Conservation (phyloP, 192 early-diverging fungal species). For the Dissophora ornata region DNA sequence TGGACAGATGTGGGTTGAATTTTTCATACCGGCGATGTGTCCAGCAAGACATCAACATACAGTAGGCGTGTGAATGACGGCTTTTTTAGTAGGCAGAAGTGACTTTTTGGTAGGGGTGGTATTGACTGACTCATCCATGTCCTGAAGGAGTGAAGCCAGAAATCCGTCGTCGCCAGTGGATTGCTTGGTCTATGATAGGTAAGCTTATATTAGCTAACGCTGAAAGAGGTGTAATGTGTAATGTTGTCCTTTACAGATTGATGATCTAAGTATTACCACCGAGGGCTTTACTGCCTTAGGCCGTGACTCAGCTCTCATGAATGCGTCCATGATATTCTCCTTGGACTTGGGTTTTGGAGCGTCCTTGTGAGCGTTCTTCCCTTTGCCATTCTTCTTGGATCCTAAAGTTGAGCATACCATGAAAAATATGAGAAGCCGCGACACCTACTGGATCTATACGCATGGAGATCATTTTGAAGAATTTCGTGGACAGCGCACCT, state of each 20-base stretch:
- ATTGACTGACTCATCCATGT: conserved; percentile 14
- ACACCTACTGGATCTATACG: too few species aligned
- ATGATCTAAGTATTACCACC: conserved; percentile 7
- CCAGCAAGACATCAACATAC: too few species aligned
- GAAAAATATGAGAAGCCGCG: neutral
- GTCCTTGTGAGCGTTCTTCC: conserved; percentile 10
- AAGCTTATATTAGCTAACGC: neutral
- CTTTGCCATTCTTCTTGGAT: conserved; percentile 43
- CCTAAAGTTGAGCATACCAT: too few species aligned
- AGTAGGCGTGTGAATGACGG: conserved; percentile 23
- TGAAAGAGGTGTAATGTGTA: neutral
- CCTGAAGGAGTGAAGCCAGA: conserved; percentile 31
- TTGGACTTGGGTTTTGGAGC: conserved; percentile 29
- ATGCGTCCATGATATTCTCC: conserved; percentile 47
- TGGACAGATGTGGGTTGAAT: too few species aligned
- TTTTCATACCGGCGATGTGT: too few species aligned
- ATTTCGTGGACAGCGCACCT: conserved; percentile 42
- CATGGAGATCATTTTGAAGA: too few species aligned
- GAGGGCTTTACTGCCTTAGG: conserved; percentile 14
- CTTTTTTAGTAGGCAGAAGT: conserved; percentile 9
- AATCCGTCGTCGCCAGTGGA: conserved; percentile 39
- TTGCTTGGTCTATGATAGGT: conserved; percentile 14
- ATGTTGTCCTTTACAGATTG: too few species aligned
- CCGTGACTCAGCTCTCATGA: conserved; percentile 38
- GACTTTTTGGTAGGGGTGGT: conserved; percentile 29